phyloP scores from a whole-genome alignment of 1,284 basidiomycete genomes.

The Microbotryum saponariae region DNA sequence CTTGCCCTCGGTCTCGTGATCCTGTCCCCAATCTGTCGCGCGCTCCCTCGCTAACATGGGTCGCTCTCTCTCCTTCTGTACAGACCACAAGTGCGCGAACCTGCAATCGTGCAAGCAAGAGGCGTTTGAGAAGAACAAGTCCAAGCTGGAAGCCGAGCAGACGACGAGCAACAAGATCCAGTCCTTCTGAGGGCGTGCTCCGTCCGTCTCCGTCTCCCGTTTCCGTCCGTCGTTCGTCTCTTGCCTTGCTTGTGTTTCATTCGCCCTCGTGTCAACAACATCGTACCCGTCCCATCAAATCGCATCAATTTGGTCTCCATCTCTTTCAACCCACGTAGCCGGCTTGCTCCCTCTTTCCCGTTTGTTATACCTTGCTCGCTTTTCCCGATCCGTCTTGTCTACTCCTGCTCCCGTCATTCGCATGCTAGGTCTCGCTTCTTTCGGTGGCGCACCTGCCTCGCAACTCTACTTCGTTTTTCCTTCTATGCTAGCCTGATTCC shows the following conservation, averaged over 20 bases:
- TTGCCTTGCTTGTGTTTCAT: conserved; percentile 8
- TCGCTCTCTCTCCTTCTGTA: not conserved
- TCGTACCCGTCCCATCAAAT: conserved; percentile 1
- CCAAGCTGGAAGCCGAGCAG: conserved; percentile 71
- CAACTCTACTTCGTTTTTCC: conserved; percentile 10
- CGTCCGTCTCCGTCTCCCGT: no score
- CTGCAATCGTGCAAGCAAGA: conserved; percentile 71
- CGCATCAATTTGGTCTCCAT: conserved; percentile 11
- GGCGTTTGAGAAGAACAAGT: conserved; percentile 75
- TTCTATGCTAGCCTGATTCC: conserved; percentile 3
- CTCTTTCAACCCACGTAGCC: conserved; percentile 9
- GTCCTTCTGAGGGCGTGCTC: conserved; percentile 50
- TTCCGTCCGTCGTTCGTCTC: conserved; percentile 1
- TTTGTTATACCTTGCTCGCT: conserved; percentile 20
- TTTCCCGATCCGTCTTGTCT: conserved; percentile 10
- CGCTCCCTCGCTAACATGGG: conserved; percentile 6
- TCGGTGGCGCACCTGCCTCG: not conserved
- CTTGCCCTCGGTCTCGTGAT: conserved; percentile 1
- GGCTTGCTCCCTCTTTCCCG: conserved; percentile 14
- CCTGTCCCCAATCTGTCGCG: not conserved
- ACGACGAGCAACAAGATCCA: conserved; percentile 78
- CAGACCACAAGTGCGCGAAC: conserved; percentile 43
- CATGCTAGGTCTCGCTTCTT: no score
- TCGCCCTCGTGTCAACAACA: no score
- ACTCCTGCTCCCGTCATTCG: no score